Base-by-base conservation (phyloP, 2,329 filamentous ascomycete genomes). In the Talaromyces sp. region DNA sequence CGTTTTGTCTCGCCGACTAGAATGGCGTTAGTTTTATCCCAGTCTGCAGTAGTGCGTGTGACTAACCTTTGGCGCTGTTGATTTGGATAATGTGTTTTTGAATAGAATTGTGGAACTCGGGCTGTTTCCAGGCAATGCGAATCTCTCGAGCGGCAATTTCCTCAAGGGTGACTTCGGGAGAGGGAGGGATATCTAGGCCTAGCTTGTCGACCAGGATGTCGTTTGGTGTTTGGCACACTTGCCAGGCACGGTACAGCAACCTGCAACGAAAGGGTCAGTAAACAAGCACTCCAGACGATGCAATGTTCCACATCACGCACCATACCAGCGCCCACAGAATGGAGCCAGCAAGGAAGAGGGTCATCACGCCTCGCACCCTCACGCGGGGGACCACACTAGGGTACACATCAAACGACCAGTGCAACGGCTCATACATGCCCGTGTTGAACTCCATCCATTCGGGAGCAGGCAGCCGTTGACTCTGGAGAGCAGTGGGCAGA, bases 81-180 rank as follows among this genome's bases (percentile, higher is more conserved):
- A 99, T 88, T 73, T 96, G 91, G 58, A 99, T 91, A 53, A 94
- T 84, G 72, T 96, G 95, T 77, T 93, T 96, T 59, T 92, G 85
- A 59, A 96, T 90, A 2, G 90, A 85, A 64, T 83, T 82, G 51
- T 85, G 81, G 65, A 82, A 81, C 65, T 86, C 85, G 0, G 91
- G 89, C 63, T 88, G 85, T 64, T 92, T 91, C 95, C 95, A 99
- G 75, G 93, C 92, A 51, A 99, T 83, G 33, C 93, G 90, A 34
- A 96, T 90, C 61, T 92, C 91, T 73, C 96, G 91, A 31, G 91
- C 84, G 68, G 89, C 90, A 69, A 99, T 95, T 65, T 90, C 92
- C 60, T 94, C 92, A 36, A 99, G 86, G 58, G 92, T 96, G 47
- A 98, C 90, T 72, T 93, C 88, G 58, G 95, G 95, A 28, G 91